Conservation (phyloP, 1,139 yeast species). For the Pneumocystis murina region DNA sequence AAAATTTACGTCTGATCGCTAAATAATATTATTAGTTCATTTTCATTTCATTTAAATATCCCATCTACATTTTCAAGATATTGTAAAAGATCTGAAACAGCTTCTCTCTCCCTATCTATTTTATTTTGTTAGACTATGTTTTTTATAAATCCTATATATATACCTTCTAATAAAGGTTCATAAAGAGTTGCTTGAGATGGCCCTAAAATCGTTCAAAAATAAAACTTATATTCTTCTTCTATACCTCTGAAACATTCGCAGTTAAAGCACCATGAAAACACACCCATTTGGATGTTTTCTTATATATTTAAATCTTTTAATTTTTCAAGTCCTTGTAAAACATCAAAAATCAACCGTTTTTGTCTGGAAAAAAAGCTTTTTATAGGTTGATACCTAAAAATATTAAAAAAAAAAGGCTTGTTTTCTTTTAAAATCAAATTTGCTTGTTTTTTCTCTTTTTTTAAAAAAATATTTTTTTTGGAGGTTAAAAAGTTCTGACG, state of each 20-base stretch:
- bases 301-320: neutral
- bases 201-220: constrained; percentile 8
- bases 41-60: constrained; percentile 6
- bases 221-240: too few relatives aligned
- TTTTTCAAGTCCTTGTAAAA: neutral
- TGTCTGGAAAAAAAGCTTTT: neutral
- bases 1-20: constrained; percentile 67
- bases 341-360: neutral
- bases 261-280: neutral
- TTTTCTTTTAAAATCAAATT: neutral
- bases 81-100: constrained; percentile 76
- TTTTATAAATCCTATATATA: neutral
- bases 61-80: constrained; percentile 58
- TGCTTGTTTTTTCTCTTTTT: too few relatives aligned
- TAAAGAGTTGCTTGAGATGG: constrained; percentile 31
- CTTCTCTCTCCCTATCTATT: constrained; percentile 84
- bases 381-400: neutral
- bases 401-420: neutral
- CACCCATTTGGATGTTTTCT: neutral
- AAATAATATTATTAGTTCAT: neutral
- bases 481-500: too few relatives aligned
- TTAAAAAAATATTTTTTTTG: too few relatives aligned
- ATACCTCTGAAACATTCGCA: neutral
- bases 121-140: neutral
- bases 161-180: constrained; percentile 41